Conservation (phyloP, 2,329 filamentous ascomycete genomes). For the Penicillium sp. region DNA sequence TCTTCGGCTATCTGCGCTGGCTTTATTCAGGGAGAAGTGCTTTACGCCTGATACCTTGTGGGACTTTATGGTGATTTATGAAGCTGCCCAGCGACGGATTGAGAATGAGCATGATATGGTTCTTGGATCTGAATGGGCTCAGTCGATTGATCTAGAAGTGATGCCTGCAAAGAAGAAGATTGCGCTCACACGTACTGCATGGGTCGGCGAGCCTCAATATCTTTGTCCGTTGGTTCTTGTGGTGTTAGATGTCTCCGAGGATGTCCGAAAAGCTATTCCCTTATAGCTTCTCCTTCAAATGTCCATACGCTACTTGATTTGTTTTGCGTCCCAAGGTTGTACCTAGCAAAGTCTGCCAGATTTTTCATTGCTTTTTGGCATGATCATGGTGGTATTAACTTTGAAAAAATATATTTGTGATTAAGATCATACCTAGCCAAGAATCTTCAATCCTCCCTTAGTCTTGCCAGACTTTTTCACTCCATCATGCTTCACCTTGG, state of each 20-base stretch:
- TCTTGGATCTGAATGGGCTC: background rate
- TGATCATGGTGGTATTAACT: background rate
- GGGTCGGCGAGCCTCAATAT: background rate
- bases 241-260: background rate
- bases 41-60: background rate
- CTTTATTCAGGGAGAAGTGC: background rate
- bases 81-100: background rate
- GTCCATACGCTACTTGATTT: background rate
- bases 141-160: background rate
- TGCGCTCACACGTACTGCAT: background rate
- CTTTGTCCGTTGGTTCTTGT: background rate
- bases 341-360: background rate
- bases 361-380: background rate
- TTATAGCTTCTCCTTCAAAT: background rate
- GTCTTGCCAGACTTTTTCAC: slow-evolving; percentile 49
- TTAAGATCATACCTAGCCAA: slow-evolving; percentile 38
- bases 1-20: background rate
- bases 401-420: background rate
- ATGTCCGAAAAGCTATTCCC: background rate
- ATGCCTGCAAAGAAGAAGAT: background rate
- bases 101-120: background rate
- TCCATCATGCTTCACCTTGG: slow-evolving; percentile 46
- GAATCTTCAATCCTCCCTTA: slow-evolving; percentile 45
- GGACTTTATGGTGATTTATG: background rate
- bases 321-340: background rate